Percentiles rank a stretch among this genome's conserved stretches.
phyloP scores from a whole-genome alignment of 352 stramenopile genomes.

The Globisporangium paroecandrum region DNA sequence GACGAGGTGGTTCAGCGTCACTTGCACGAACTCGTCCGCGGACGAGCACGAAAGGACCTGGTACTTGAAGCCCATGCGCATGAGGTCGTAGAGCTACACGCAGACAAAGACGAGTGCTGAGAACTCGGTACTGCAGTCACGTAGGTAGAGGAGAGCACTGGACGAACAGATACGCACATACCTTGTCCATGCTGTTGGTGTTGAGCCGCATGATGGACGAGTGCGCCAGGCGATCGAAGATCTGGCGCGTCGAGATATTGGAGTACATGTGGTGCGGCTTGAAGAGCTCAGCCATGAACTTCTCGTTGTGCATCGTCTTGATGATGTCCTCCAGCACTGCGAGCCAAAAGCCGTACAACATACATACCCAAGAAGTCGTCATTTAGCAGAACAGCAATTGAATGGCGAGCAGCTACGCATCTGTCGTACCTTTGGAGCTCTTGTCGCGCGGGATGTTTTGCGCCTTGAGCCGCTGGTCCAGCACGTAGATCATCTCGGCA shows the following conservation, averaged over 20 bases:
- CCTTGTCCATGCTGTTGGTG: slow-evolving; percentile 92
- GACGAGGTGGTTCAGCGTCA: slow-evolving; percentile 86
- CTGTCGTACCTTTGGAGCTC: slow-evolving; percentile 61
- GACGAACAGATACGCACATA: slow-evolving; percentile 5
- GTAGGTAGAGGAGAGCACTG: background rate
- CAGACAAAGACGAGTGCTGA: background rate
- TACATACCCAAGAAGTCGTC: background rate
- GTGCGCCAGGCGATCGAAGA: slow-evolving; percentile 91
- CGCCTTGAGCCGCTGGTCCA: slow-evolving; percentile 90
- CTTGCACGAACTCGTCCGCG: slow-evolving; percentile 82
- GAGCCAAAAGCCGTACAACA: background rate
- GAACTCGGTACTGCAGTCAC: background rate
- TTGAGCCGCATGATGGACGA: slow-evolving; percentile 94
- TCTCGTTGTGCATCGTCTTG: slow-evolving; percentile 90
- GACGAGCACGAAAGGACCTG: slow-evolving; percentile 81
- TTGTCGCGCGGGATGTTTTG: slow-evolving; percentile 90
- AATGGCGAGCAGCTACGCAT: background rate
- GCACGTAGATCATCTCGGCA: slow-evolving; percentile 93
- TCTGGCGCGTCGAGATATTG: slow-evolving; percentile 83
- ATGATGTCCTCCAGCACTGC: slow-evolving; percentile 90
- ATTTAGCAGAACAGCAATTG: background rate
- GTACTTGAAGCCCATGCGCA: slow-evolving; percentile 95
- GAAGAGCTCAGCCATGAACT: slow-evolving; percentile 91
- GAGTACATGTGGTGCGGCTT: slow-evolving; percentile 91
- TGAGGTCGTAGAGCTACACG: slow-evolving; percentile 87